Conservation (phyloP, 768 basidiomycete species). For the Macrolepiota albuminosa region DNA sequence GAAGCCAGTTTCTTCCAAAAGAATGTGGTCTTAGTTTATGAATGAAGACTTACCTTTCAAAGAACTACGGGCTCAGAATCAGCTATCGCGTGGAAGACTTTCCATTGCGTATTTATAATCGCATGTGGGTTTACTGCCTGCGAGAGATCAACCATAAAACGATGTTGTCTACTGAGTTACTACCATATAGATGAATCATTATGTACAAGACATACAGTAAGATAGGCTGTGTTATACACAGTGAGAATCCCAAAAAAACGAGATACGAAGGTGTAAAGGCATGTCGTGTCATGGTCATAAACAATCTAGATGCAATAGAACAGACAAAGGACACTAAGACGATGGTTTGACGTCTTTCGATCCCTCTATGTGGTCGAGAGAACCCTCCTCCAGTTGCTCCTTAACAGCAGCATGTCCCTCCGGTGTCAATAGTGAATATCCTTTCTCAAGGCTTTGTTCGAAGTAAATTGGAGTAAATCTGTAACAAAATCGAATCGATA, state of each 20-base stretch:
- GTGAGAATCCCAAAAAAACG: background rate
- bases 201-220: background rate
- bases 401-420: constrained; percentile 70
- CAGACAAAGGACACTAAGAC: background rate
- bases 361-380: constrained; percentile 26
- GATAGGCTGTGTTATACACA: constrained; percentile 1
- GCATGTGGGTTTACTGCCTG: no score
- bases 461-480: constrained; percentile 80
- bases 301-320: background rate
- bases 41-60: background rate
- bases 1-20: no score
- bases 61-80: no score
- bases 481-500: background rate
- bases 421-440: constrained; percentile 62
- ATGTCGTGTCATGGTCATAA: background rate
- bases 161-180: background rate
- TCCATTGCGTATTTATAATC: background rate
- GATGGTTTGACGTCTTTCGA: background rate
- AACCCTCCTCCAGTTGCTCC: constrained; percentile 55
- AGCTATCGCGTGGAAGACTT: background rate
- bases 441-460: constrained; percentile 59
- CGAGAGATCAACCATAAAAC: no score
- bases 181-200: background rate
- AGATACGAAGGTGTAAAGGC: background rate
- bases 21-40: no score